Conservation (phyloP, 2,329 filamentous ascomycete genomes). For the Macrophomina phaseolina region DNA sequence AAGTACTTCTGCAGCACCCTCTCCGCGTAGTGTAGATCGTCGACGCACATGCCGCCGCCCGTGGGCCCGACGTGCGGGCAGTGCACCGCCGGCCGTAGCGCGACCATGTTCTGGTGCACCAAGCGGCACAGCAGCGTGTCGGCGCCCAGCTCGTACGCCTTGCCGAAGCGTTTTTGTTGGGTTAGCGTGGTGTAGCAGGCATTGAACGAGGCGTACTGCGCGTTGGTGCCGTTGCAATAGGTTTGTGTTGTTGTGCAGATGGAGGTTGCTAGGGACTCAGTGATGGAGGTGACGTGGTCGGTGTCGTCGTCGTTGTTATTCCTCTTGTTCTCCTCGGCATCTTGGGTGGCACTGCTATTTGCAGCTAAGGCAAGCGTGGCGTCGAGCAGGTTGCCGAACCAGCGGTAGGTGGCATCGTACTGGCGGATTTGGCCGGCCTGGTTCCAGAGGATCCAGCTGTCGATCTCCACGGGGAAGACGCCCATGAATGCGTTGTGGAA, state of each 20-base stretch:
- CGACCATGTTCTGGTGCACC: slow-evolving; percentile 46
- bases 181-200: slow-evolving; percentile 39
- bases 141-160: slow-evolving; percentile 42
- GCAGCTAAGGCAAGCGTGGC: slow-evolving; percentile 28
- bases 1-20: slow-evolving; percentile 26
- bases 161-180: slow-evolving; percentile 38
- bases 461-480: slow-evolving; percentile 39
- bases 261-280: slow-evolving; percentile 31
- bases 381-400: slow-evolving; percentile 39
- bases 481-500: slow-evolving; percentile 36
- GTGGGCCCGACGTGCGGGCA: slow-evolving; percentile 43
- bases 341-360: no score
- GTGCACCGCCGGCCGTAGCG: slow-evolving; percentile 43
- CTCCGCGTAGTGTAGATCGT: slow-evolving; percentile 36
- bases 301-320: neutral
- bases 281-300: neutral
- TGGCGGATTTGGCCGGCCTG: slow-evolving; percentile 37
- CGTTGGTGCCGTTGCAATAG: slow-evolving; percentile 38
- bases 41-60: slow-evolving; percentile 43
- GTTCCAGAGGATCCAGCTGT: slow-evolving; percentile 44
- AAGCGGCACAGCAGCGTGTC: slow-evolving; percentile 46
- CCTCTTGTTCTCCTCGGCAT: no score
- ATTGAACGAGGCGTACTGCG: slow-evolving; percentile 34
- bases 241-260: slow-evolving; percentile 35
- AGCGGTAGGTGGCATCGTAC: slow-evolving; percentile 44